A percentile compares a stretch with the other conserved stretches of the same genome.
phyloP scores from a whole-genome alignment of 768 basidiomycete genomes.

The Leccinum rimulosum region DNA sequence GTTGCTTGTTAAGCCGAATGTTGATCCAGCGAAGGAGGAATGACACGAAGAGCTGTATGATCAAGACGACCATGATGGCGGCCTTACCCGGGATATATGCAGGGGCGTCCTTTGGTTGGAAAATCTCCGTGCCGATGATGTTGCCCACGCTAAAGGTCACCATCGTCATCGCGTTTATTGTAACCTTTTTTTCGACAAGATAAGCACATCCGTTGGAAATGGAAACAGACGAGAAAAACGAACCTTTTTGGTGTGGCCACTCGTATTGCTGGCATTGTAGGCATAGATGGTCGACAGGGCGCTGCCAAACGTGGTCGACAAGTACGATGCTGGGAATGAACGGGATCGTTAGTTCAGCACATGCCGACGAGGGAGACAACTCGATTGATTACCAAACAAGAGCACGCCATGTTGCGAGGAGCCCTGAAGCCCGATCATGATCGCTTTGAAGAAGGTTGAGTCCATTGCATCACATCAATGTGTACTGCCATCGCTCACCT shows the following conservation, averaged over 20 bases:
- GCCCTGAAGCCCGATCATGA: constrained; percentile 53
- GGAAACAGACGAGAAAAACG: neutral
- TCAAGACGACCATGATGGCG: constrained; percentile 59
- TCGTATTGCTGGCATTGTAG: constrained; percentile 62
- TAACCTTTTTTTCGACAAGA: constrained; percentile 35
- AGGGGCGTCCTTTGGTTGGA: constrained; percentile 60
- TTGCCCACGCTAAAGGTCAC: constrained; percentile 56
- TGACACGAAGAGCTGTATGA: constrained; percentile 47
- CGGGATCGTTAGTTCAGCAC: neutral
- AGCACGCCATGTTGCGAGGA: constrained; percentile 49
- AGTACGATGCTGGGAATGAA: constrained; percentile 39
- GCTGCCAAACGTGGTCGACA: constrained; percentile 55
- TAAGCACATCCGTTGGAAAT: neutral
- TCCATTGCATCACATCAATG: neutral
- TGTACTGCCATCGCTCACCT: constrained; percentile 30
- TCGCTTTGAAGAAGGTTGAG: constrained; percentile 30
- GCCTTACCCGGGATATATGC: constrained; percentile 66
- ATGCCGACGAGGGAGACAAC: neutral
- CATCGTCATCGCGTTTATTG: constrained; percentile 59
- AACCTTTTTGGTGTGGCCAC: constrained; percentile 65
- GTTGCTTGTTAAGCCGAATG: constrained; percentile 49
- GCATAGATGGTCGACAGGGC: constrained; percentile 60
- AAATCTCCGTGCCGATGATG: constrained; percentile 61
- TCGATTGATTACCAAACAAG: constrained; percentile 46
- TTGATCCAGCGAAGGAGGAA: constrained; percentile 55